Conservation (phyloP, 2,329 filamentous ascomycete genomes). For the Rugonectria rugulosa region DNA sequence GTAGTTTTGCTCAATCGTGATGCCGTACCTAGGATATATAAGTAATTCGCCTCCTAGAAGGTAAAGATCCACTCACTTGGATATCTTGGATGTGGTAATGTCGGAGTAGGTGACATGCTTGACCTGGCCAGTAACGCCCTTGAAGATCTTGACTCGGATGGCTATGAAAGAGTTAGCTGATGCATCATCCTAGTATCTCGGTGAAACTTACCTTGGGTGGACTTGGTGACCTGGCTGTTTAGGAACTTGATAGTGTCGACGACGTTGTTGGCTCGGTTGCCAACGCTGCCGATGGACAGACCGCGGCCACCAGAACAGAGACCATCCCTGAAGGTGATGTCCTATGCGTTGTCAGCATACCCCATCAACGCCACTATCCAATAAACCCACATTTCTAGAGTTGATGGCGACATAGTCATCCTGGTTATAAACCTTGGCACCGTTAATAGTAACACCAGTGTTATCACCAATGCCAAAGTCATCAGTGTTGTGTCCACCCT, state of each 20-base stretch:
- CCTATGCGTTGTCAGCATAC: too few species aligned
- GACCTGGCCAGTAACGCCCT: slow-evolving; percentile 53
- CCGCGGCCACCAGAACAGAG: slow-evolving; percentile 55
- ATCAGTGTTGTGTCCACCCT: slow-evolving; percentile 61
- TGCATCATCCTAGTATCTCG: too few species aligned
- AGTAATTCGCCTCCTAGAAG: too few species aligned
- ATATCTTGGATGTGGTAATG: slow-evolving; percentile 52
- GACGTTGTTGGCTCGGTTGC: slow-evolving; percentile 58
- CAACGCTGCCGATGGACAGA: slow-evolving; percentile 53
- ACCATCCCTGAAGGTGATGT: slow-evolving; percentile 55
- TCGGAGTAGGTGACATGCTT: slow-evolving; percentile 52
- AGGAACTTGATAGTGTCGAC: slow-evolving; percentile 60
- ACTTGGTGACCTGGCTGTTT: slow-evolving; percentile 58
- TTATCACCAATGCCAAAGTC: slow-evolving; percentile 64
- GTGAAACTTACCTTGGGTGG: slow-evolving; percentile 62
- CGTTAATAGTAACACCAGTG: slow-evolving; percentile 57
- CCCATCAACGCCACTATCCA: too few species aligned
- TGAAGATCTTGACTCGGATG: slow-evolving; percentile 60
- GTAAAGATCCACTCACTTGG: too few species aligned
- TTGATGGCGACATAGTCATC: slow-evolving; percentile 68
- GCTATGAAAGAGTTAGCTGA: too few species aligned
- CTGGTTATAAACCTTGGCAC: slow-evolving; percentile 65
- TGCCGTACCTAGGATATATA: too few species aligned
- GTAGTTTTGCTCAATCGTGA: slow-evolving; percentile 55
- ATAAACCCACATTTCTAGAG: slow-evolving; percentile 57